Conservation (phyloP, 495 filamentous ascomycete species). For the Penicillium canariense region DNA sequence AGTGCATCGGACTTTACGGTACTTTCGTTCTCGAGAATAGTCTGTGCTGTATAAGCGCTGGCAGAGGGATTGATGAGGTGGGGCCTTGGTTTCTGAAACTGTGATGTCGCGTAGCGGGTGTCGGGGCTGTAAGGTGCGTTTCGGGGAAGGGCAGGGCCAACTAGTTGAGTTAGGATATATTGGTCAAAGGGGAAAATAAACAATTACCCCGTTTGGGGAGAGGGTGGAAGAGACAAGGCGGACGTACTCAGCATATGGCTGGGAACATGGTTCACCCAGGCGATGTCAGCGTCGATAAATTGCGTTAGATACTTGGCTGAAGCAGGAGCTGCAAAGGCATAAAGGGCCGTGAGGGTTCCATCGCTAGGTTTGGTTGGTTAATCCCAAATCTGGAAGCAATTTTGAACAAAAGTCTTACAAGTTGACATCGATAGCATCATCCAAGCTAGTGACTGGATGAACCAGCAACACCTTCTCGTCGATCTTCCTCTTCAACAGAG, state of each 20-base stretch:
- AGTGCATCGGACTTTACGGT: slow-evolving; percentile 17
- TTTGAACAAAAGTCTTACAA: slow-evolving; percentile 12
- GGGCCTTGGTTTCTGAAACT: slow-evolving; percentile 42
- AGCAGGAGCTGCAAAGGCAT: slow-evolving; percentile 46
- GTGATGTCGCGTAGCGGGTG: slow-evolving; percentile 36
- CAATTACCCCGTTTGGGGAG: too few relatives aligned
- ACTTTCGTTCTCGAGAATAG: slow-evolving; percentile 18
- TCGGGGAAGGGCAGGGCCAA: slow-evolving; percentile 42
- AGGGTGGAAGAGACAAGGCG: background rate
- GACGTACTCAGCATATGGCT: slow-evolving; percentile 38
- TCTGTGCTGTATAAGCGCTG: slow-evolving; percentile 8
- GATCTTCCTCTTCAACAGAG: slow-evolving; percentile 30
- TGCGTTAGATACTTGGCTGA: slow-evolving; percentile 53
- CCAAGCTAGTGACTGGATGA: slow-evolving; percentile 38
- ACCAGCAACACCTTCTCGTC: slow-evolving; percentile 34
- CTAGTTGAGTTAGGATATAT: slow-evolving; percentile 2
- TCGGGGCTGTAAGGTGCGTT: slow-evolving; percentile 21
- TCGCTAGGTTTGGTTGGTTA: slow-evolving; percentile 11
- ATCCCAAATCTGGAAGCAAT: too few relatives aligned
- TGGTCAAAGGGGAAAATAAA: background rate
- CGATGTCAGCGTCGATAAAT: slow-evolving; percentile 44
- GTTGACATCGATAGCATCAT: slow-evolving; percentile 46
- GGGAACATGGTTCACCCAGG: slow-evolving; percentile 53
- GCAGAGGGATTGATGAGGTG: slow-evolving; percentile 29
- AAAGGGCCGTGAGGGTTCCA: slow-evolving; percentile 41